Evolutionary conservation across 345 rosid genomes (phyloP).

Genomic region (Geranium brycei): DNA sequence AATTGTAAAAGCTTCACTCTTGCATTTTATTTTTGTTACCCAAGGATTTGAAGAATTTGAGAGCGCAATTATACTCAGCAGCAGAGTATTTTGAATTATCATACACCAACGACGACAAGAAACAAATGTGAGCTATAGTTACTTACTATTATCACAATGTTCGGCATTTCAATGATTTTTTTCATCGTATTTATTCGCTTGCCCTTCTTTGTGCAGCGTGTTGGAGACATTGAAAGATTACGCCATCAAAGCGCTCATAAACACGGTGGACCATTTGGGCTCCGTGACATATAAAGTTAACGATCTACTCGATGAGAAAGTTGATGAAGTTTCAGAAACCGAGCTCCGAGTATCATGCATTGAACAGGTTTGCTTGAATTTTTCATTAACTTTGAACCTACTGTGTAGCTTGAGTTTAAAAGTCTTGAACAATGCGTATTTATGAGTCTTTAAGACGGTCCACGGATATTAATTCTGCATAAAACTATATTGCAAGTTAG

Average conservation of each 20-base stretch:
- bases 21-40: neutral
- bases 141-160: too few species aligned
- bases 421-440: neutral
- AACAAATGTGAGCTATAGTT: conserved; percentile 47
- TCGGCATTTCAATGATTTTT: neutral
- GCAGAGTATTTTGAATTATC: conserved; percentile 89
- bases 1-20: too few species aligned
- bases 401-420: neutral
- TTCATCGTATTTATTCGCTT: neutral
- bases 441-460: neutral
- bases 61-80: conserved; percentile 82
- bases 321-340: conserved; percentile 65
- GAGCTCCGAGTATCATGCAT: conserved; percentile 74
- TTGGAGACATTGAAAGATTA: conserved; percentile 88
- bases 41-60: conserved; percentile 77
- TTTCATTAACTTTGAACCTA: neutral
- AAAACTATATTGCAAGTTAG: neutral
- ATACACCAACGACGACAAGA: conserved; percentile 66
- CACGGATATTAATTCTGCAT: neutral
- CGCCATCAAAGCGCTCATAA: conserved; percentile 79
- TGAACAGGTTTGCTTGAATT: conserved; percentile 49
- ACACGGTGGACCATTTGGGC: conserved; percentile 92
- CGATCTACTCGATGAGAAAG: conserved; percentile 74
- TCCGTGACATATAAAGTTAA: conserved; percentile 81
- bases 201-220: conserved; percentile 38